Percentiles rank a stretch among this genome's conserved stretches.
Evolutionary conservation across 768 basidiomycete genomes (phyloP).

Genomic region (Termitomyces sp.): DNA sequence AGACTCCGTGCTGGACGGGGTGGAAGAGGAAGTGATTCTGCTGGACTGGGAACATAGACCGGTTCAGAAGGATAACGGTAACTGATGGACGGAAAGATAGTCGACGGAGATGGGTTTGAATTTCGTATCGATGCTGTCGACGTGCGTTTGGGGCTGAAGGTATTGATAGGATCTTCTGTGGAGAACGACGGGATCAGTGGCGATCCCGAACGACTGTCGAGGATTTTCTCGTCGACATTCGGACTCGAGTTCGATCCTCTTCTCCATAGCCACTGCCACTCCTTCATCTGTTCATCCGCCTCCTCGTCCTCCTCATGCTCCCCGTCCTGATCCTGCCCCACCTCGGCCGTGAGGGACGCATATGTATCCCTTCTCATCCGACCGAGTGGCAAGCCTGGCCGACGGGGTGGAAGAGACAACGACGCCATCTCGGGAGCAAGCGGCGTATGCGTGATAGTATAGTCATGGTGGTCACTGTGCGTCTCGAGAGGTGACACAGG

Average conservation of each 20-base stretch:
- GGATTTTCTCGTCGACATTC: background rate
- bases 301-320: background rate
- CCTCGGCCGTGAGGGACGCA: background rate
- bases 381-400: slow-evolving; percentile 4
- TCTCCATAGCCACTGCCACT: slow-evolving; percentile 9
- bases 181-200: slow-evolving; percentile 50
- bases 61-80: background rate
- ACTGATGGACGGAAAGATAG: background rate
- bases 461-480: slow-evolving; percentile 20
- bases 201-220: slow-evolving; percentile 17
- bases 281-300: background rate
- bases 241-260: background rate
- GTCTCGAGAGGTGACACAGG: background rate
- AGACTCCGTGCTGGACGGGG: slow-evolving; percentile 23
- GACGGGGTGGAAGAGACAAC: slow-evolving; percentile 35
- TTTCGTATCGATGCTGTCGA: background rate
- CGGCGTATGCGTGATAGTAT: slow-evolving; percentile 29
- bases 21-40: slow-evolving; percentile 16
- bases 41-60: background rate
- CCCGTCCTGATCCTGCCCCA: background rate
- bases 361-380: slow-evolving; percentile 5
- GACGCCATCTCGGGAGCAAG: slow-evolving; percentile 27
- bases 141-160: slow-evolving; percentile 23
- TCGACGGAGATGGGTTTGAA: background rate
- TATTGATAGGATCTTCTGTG: slow-evolving; percentile 38